A percentile compares a stretch with the other conserved stretches of the same genome.
phyloP scores from a whole-genome alignment of 73 alveolate species.

The Diophrys sp. region DNA sequence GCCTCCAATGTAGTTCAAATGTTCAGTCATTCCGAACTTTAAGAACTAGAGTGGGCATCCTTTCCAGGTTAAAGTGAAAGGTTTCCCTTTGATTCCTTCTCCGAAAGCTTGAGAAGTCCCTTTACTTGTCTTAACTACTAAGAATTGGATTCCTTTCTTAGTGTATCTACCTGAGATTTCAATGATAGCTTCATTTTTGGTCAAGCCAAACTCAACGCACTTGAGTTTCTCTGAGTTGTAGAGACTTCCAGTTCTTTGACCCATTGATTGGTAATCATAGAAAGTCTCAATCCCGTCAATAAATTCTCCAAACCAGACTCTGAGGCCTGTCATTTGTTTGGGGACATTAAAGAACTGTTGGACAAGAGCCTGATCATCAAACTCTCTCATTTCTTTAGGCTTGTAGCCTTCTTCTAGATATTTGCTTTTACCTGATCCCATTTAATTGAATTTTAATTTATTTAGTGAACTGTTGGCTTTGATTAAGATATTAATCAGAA shows the following conservation, averaged over 20 bases:
- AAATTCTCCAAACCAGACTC: not conserved
- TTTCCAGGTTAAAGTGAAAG: not conserved
- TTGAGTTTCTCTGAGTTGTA: not conserved
- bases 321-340: not conserved
- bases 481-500: not conserved
- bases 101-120: constrained; percentile 17
- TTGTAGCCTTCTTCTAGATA: not conserved
- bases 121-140: not conserved
- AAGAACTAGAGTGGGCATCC: not conserved
- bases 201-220: constrained; percentile 4
- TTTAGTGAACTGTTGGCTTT: not conserved
- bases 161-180: constrained; percentile 7
- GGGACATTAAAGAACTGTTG: not conserved
- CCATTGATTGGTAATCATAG: constrained; percentile 2
- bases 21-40: not conserved
- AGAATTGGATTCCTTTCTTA: constrained; percentile 1
- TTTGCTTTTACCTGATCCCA: not conserved
- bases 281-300: constrained; percentile 2
- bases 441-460: no score
- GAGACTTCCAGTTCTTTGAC: not conserved
- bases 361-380: not conserved
- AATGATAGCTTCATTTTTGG: not conserved
- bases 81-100: constrained; percentile 11
- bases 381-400: not conserved
- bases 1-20: constrained; percentile 8